These are phyloP conservation scores for Aureobasidium vineae DNA, from an alignment of 2,329 filamentous ascomycete species.

Conservation along the genomic window DNA sequence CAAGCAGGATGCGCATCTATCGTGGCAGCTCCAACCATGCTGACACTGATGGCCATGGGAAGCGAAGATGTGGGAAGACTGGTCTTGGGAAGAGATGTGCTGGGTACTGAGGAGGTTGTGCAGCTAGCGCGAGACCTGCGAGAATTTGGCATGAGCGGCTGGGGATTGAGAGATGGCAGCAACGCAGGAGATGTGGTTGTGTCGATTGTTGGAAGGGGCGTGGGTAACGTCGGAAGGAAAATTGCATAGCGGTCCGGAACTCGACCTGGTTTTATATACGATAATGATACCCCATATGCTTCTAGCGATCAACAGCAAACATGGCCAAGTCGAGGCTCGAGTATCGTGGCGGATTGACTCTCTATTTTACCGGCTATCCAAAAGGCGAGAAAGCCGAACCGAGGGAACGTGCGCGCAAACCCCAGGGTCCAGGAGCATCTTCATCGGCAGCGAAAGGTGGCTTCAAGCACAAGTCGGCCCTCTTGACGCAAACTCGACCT, in stretches of 20 bases:
- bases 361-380: not conserved
- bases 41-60: constrained; percentile 97
- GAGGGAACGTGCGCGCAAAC: constrained; percentile 14
- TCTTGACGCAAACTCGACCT: not conserved
- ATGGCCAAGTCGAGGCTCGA: not conserved
- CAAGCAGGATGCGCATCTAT: constrained; percentile 78
- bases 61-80: constrained; percentile 91
- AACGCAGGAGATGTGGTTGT: constrained; percentile 70
- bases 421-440: constrained; percentile 7
- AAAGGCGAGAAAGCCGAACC: constrained; percentile 10
- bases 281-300: constrained; percentile 29
- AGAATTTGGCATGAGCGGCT: constrained; percentile 85
- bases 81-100: constrained; percentile 73
- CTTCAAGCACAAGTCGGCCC: constrained; percentile 3
- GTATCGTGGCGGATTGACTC: not conserved
- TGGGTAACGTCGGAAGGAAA: constrained; percentile 94
- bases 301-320: not conserved
- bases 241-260: constrained; percentile 53
- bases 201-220: constrained; percentile 87
- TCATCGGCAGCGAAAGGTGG: constrained; percentile 18
- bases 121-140: constrained; percentile 79
- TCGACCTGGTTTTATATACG: constrained; percentile 17
- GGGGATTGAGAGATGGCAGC: constrained; percentile 75
- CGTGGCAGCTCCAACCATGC: constrained; percentile 68
- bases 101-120: constrained; percentile 78